Base-by-base conservation (phyloP, 352 stramenopile genomes). In the Hyphochytrium catenoides region DNA sequence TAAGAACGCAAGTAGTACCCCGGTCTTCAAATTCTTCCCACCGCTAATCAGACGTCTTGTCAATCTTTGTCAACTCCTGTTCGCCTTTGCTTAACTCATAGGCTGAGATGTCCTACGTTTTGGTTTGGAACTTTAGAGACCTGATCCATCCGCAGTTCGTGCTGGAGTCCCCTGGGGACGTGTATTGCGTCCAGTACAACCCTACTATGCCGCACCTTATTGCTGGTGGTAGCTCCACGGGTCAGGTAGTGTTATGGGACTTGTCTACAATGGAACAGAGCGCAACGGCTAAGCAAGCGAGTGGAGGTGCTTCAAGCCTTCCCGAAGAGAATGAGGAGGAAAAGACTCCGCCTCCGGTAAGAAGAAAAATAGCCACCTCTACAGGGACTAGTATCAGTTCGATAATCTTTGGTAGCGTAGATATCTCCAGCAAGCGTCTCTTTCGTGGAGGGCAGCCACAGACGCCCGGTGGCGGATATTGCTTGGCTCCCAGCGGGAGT, bases 101-200 rank as follows among this genome's bases (percentile, higher is more conserved):
- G 29, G 59, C 69, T 11, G 59, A 87, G 39, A 78, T 59, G 26
- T 83, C 76, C 6, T 91, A 75, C 50, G 70, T 94, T 23, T 47
- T 94, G 20, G 59, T 93, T 26, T 94, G 78, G 81, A 86, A 92
- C 43, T 94, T 94, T 43, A 57, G 69, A 3, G 74, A 93, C 40
- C 56, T 91, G n/a, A 91, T 94, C 29, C 72, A 88, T 38, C 81
- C 78, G 9, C 67, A 89, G 48, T 49, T 92, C 34, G 84, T 91
- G 56, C 71, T 94, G 12, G 66, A 92, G 48, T 62, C 70, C 1
- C 76, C 76, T 3, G 74, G 91, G 31, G 78, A 93, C 36, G 69
- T 88, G 7, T 53, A 78, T 23, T 56, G 63, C 24, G 68, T 94
- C 49, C 56, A 67, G 2, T 90, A 89, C 47, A 91, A 92, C 51